phyloP scores from a whole-genome alignment of 2,329 filamentous ascomycete species.

The Trichophyton benhamiae region DNA sequence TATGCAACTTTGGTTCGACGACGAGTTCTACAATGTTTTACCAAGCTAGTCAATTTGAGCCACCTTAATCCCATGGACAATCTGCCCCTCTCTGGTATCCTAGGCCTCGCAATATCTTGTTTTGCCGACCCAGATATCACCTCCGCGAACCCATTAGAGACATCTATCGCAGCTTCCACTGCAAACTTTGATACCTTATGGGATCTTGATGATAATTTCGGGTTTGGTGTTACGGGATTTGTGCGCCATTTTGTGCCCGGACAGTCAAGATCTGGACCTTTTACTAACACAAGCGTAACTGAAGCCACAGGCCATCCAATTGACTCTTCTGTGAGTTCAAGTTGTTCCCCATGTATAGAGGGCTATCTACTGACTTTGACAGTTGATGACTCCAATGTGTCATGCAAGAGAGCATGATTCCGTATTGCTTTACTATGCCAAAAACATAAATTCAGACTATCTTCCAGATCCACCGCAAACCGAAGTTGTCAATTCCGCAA shows the following conservation, averaged over 20 bases:
- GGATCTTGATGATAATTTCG: conserved; percentile 89
- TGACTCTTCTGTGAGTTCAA: conserved; percentile 31
- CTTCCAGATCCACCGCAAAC: conserved; percentile 73
- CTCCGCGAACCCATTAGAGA: conserved; percentile 64
- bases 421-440: conserved; percentile 56
- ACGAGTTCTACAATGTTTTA: conserved; percentile 87
- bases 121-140: conserved; percentile 79
- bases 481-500: conserved; percentile 87
- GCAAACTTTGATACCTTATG: conserved; percentile 87
- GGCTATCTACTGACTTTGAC: conserved; percentile 11
- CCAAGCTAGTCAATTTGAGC: conserved; percentile 77
- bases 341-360: not conserved
- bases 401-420: conserved; percentile 83
- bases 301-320: conserved; percentile 29
- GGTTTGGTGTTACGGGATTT: conserved; percentile 82
- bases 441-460: conserved; percentile 33
- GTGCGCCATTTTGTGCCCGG: conserved; percentile 52
- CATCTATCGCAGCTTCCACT: conserved; percentile 80
- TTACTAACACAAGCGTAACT: conserved; percentile 10
- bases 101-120: conserved; percentile 77
- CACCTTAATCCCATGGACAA: conserved; percentile 75
- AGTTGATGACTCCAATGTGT: conserved; percentile 54
- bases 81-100: conserved; percentile 76
- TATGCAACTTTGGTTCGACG: conserved; percentile 86
- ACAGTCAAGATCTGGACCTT: not conserved